Evolutionary conservation across 2,329 filamentous ascomycete species (phyloP).

Genomic region (Aspergillus puulaauensis): DNA sequence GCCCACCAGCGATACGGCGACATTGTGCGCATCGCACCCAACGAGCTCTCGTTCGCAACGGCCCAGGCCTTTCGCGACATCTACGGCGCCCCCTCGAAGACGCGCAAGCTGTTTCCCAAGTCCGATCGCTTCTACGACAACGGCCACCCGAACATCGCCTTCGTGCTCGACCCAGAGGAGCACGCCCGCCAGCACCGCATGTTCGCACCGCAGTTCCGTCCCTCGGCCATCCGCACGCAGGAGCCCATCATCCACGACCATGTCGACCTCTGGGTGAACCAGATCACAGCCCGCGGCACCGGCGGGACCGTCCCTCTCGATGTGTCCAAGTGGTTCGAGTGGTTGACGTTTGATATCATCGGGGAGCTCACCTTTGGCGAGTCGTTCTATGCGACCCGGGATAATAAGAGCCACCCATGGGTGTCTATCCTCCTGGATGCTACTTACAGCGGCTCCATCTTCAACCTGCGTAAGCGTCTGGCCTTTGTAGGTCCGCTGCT

Average conservation of each 20-base stretch:
- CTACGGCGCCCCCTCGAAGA: background rate
- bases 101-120: background rate
- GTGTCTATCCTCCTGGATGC: background rate
- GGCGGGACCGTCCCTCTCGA: background rate
- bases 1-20: background rate
- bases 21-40: background rate
- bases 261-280: background rate
- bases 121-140: constrained; percentile 1
- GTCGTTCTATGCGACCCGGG: background rate
- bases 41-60: background rate
- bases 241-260: background rate
- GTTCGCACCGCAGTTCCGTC: background rate
- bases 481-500: background rate
- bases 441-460: background rate
- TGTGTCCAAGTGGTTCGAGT: constrained; percentile 14
- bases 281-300: background rate
- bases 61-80: background rate
- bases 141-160: background rate
- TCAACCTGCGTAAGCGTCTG: background rate
- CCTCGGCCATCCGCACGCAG: background rate
- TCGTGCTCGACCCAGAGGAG: background rate
- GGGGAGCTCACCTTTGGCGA: constrained; percentile 6
- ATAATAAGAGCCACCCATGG: background rate
- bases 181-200: background rate
- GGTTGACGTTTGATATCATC: constrained; percentile 10